Percentiles rank a stretch among this genome's conserved stretches.
phyloP scores from a whole-genome alignment of 2,329 filamentous ascomycete genomes.

The Chaetothyriales sp. region DNA sequence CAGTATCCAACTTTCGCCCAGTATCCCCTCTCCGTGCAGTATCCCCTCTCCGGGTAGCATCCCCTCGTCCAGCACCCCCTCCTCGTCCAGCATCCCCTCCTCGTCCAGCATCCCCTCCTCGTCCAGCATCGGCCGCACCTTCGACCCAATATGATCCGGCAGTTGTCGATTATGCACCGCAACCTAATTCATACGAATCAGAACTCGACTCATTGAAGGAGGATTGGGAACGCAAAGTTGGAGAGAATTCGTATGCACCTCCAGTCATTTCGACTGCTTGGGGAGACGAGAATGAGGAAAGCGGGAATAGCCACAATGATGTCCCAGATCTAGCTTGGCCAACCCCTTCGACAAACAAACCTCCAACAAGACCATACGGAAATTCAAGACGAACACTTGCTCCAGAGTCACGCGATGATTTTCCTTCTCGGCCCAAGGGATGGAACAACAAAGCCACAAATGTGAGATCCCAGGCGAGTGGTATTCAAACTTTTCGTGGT shows the following conservation, averaged over 20 bases:
- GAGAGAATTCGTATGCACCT: conserved; percentile 6
- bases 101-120: neutral
- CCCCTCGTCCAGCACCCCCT: no score
- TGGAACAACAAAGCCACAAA: neutral
- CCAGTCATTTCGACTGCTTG: conserved; percentile 4
- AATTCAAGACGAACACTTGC: neutral
- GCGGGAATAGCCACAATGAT: neutral
- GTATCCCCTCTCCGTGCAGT: no score
- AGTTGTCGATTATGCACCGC: neutral
- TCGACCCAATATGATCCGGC: neutral
- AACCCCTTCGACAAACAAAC: neutral
- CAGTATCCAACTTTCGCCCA: neutral
- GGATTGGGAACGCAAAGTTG: conserved; percentile 6
- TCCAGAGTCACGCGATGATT: neutral
- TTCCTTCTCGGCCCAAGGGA: neutral
- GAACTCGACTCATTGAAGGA: conserved; percentile 1
- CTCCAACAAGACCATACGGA: neutral
- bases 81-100: no score
- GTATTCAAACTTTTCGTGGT: neutral
- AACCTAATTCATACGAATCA: neutral
- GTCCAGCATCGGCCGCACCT: neutral
- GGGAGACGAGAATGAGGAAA: conserved; percentile 2
- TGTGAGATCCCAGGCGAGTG: neutral
- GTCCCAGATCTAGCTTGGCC: neutral
- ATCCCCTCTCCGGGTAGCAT: no score